A percentile compares a stretch with the other conserved stretches of the same genome.
Evolutionary conservation across 306 rosid species (phyloP).

Genomic region (Glycine soja): DNA sequence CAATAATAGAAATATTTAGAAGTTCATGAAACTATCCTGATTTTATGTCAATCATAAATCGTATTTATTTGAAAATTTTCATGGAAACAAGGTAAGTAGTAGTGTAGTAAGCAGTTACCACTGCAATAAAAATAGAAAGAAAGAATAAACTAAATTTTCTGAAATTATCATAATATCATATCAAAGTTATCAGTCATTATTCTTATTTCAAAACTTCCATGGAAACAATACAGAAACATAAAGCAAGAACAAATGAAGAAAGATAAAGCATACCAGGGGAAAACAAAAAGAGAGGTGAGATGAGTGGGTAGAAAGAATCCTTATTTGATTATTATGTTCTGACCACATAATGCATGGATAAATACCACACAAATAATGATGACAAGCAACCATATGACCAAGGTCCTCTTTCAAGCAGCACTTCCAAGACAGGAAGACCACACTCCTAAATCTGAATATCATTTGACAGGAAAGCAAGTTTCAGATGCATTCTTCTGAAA

Average conservation of each 20-base stretch:
- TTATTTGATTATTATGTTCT: neutral
- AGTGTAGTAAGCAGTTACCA: neutral
- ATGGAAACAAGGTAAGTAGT: neutral
- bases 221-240: neutral
- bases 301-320: neutral
- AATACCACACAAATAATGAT: neutral
- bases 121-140: neutral
- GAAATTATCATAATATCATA: neutral
- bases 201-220: conserved; percentile 23
- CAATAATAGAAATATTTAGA: conserved; percentile 2
- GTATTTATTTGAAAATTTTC: neutral
- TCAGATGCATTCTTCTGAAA: neutral
- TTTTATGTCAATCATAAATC: conserved; percentile 8
- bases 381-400: conserved; percentile 2
- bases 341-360: neutral
- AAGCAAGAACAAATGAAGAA: neutral
- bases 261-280: neutral
- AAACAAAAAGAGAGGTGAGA: neutral
- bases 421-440: neutral
- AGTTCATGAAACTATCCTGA: neutral
- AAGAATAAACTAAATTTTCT: neutral
- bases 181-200: neutral
- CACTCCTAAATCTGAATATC: neutral
- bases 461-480: neutral
- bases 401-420: neutral